These are phyloP conservation scores for Trichoderma sp. DNA, from an alignment of 2,329 filamentous ascomycete genomes.

Conservation along the genomic window DNA sequence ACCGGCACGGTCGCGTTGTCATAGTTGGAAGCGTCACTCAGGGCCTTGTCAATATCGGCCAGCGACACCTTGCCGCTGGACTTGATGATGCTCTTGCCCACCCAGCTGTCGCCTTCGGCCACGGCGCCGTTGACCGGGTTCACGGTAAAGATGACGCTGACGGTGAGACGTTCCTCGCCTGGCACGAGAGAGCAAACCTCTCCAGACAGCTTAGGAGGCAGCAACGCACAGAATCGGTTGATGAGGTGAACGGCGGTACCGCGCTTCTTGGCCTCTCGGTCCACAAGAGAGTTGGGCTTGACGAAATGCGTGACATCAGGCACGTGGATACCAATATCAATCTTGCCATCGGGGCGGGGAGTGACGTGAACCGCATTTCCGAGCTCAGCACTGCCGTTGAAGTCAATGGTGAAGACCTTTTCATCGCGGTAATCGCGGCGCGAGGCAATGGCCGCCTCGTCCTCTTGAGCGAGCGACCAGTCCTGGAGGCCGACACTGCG, in stretches of 20 bases:
- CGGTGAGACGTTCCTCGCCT: constrained; percentile 84
- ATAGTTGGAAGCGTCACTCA: constrained; percentile 64
- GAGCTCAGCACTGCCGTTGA: constrained; percentile 82
- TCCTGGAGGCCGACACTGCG: constrained; percentile 91
- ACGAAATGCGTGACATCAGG: constrained; percentile 96
- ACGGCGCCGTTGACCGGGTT: constrained; percentile 77
- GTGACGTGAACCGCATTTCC: constrained; percentile 94
- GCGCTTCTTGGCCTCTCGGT: constrained; percentile 96
- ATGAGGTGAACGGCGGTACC: constrained; percentile 94
- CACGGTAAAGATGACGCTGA: constrained; percentile 92
- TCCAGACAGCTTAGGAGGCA: constrained; percentile 80
- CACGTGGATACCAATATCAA: constrained; percentile 94
- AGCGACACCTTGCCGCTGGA: constrained; percentile 85
- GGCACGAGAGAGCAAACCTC: constrained; percentile 88
- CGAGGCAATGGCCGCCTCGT: constrained; percentile 69
- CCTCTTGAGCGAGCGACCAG: constrained; percentile 84
- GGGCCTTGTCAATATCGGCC: constrained; percentile 79
- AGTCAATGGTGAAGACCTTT: constrained; percentile 88
- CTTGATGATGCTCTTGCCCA: constrained; percentile 92
- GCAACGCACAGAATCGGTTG: constrained; percentile 83
- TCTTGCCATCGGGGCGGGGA: constrained; percentile 75
- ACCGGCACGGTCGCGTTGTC: constrained; percentile 66
- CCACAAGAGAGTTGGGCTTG: constrained; percentile 91
- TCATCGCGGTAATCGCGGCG: constrained; percentile 91
- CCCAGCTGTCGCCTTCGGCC: constrained; percentile 85